Evolutionary conservation across 805 yeast genomes (phyloP), one percentile per base, ranked within the genome.

Genomic region (Lipomyces starkeyi): DNA sequence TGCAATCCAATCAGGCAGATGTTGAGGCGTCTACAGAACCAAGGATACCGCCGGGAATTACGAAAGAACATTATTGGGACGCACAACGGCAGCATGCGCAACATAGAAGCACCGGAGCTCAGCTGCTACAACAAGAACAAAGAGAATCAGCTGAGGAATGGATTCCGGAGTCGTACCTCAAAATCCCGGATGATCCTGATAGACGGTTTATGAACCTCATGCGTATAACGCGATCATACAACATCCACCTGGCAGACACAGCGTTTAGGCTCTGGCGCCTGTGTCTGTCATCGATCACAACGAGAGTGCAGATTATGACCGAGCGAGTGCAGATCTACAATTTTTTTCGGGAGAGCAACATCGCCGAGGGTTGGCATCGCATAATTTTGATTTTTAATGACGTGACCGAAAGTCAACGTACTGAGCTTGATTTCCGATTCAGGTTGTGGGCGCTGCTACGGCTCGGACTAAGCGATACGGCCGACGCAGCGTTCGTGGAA

Each of bases 341-440:
- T 32, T 68, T 53, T 32, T 68, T 69, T 32, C 64, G 67, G 13
- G 66, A 59, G 14, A 57, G 67, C 22, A n/a, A 40, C 22, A 43
- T 29, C 22, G n/a, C 29, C n/a, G 62, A 47, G 32, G 67, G 70
- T 20, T 69, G 71, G 73, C 66, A 66, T 22, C 70, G 62, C 20
- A 63, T 71, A 8, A 49, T 69, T 20, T 55, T 47, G n/a, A 61
- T 71, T 55, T 69, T 66, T 47, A 55, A 59, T 22, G 66, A 69
- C 47, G 53, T 67, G 9, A 66, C 66, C 17, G 59, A 27, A 17
- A 40, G 22, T 13, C 54, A 40, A 32, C 59, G 53, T 7, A 56
- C 70, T 20, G 70, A 67, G 63, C 55, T 62, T 52, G 73, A 71
- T 34, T 65, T 58, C 53, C 58, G 69, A 35, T 69, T 55, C 60